Evolutionary conservation across 805 yeast genomes (phyloP).

Genomic region (Cyberlindnera misumaiensis): DNA sequence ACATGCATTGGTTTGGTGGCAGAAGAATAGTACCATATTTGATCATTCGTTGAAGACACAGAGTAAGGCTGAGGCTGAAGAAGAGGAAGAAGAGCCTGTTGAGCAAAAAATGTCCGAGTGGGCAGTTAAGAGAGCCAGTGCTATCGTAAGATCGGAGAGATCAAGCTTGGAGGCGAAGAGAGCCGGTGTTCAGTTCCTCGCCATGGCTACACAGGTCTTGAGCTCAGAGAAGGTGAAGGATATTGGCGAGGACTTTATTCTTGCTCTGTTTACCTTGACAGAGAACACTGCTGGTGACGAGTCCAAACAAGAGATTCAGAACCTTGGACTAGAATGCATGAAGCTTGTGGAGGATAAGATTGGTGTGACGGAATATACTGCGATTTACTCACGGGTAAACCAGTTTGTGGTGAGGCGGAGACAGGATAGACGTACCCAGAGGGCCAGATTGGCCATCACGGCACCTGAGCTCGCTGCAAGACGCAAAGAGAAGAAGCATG

Average conservation of each 20-base stretch:
- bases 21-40: slow-evolving; percentile 31
- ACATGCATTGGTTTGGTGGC: slow-evolving; percentile 55
- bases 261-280: slow-evolving; percentile 45
- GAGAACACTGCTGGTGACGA: slow-evolving; percentile 39
- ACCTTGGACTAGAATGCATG: slow-evolving; percentile 57
- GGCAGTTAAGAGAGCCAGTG: slow-evolving; percentile 56
- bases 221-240: slow-evolving; percentile 32
- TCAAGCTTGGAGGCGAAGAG: slow-evolving; percentile 53
- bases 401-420: slow-evolving; percentile 54
- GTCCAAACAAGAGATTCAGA: slow-evolving; percentile 44
- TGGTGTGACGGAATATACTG: slow-evolving; percentile 65
- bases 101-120: slow-evolving; percentile 42
- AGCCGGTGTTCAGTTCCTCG: slow-evolving; percentile 62
- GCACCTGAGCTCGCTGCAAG: slow-evolving; percentile 82
- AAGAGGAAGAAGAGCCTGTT: slow-evolving; percentile 15
- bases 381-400: slow-evolving; percentile 56
- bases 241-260: slow-evolving; percentile 42
- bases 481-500: slow-evolving; percentile 71
- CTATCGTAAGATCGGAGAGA: slow-evolving; percentile 61
- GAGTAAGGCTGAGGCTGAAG: slow-evolving; percentile 22
- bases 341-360: slow-evolving; percentile 59
- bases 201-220: slow-evolving; percentile 52
- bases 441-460: slow-evolving; percentile 66
- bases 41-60: slow-evolving; percentile 15
- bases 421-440: slow-evolving; percentile 65